phyloP scores from a whole-genome alignment of 2,329 filamentous ascomycete genomes.

The Hyphodiscus sp. region DNA sequence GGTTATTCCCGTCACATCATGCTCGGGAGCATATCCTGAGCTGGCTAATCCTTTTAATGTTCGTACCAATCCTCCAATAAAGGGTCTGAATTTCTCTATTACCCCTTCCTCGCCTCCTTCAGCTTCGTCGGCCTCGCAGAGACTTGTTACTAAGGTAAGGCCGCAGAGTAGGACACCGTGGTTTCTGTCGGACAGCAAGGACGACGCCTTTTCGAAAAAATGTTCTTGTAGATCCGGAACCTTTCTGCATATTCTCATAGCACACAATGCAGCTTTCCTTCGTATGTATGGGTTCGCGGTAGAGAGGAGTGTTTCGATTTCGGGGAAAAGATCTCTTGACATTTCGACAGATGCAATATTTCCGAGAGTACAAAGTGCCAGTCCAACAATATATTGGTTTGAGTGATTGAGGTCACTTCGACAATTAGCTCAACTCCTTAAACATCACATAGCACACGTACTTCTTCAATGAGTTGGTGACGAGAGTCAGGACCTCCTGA shows the following conservation, averaged over 20 bases:
- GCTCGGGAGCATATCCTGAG: conserved; percentile 94
- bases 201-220: conserved; percentile 88
- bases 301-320: conserved; percentile 86
- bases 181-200: conserved; percentile 84
- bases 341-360: conserved; percentile 98
- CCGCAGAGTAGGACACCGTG: conserved; percentile 93
- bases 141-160: conserved; percentile 79
- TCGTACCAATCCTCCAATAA: conserved; percentile 80
- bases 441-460: conserved; percentile 35
- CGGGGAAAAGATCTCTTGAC: conserved; percentile 93
- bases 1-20: conserved; percentile 96
- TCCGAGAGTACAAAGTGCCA: conserved; percentile 90
- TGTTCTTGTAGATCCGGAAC: conserved; percentile 96
- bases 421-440: not conserved
- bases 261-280: conserved; percentile 94
- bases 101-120: conserved; percentile 87
- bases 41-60: conserved; percentile 88
- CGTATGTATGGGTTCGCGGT: conserved; percentile 98
- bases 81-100: conserved; percentile 82
- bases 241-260: conserved; percentile 97
- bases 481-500: conserved; percentile 92
- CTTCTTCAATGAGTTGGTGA: conserved; percentile 98
- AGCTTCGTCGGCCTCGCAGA: conserved; percentile 92
- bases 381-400: conserved; percentile 96
- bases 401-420: conserved; percentile 86